A percentile compares a stretch with the other conserved stretches of the same genome.
phyloP scores from a whole-genome alignment of 2,329 filamentous ascomycete genomes.

The Aspergillus sp. region DNA sequence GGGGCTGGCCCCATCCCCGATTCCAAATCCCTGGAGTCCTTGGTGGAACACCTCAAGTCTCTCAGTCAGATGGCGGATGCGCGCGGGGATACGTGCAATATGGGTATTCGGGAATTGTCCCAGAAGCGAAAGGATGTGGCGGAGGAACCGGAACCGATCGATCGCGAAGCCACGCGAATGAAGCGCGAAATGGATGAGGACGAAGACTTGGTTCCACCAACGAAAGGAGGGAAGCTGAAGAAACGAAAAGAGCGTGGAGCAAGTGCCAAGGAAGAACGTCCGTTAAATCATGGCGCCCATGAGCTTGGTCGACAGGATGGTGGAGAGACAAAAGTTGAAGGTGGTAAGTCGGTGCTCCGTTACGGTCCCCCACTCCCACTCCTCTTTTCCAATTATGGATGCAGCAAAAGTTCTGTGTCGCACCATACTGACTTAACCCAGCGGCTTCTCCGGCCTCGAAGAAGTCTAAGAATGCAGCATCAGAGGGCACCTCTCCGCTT shows the following conservation, averaged over 20 bases:
- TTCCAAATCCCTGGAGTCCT: constrained; percentile 40
- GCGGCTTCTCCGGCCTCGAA: constrained; percentile 33
- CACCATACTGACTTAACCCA: constrained; percentile 8
- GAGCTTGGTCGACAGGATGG: constrained; percentile 58
- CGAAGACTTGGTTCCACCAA: constrained; percentile 36
- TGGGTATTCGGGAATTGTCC: constrained; percentile 51
- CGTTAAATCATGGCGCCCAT: constrained; percentile 55
- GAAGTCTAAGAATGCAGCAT: constrained; percentile 29
- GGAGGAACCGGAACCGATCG: constrained; percentile 42
- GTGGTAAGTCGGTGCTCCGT: constrained; percentile 33
- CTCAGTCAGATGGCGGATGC: constrained; percentile 51
- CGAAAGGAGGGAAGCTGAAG: constrained; percentile 60
- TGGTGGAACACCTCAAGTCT: constrained; percentile 47
- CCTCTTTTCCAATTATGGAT: constrained; percentile 1
- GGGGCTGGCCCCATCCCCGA: constrained; percentile 42
- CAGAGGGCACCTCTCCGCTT: constrained; percentile 32
- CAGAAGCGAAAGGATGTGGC: constrained; percentile 49
- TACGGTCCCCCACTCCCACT: constrained; percentile 7
- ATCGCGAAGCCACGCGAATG: constrained; percentile 38
- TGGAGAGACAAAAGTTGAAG: constrained; percentile 48
- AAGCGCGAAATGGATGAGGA: constrained; percentile 40
- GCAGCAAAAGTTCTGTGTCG: too few species aligned
- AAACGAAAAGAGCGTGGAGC: constrained; percentile 64
- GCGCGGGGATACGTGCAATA: constrained; percentile 51
- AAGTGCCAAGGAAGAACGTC: constrained; percentile 51